phyloP scores from a whole-genome alignment of 768 basidiomycete genomes.

The Amanita rimosa region DNA sequence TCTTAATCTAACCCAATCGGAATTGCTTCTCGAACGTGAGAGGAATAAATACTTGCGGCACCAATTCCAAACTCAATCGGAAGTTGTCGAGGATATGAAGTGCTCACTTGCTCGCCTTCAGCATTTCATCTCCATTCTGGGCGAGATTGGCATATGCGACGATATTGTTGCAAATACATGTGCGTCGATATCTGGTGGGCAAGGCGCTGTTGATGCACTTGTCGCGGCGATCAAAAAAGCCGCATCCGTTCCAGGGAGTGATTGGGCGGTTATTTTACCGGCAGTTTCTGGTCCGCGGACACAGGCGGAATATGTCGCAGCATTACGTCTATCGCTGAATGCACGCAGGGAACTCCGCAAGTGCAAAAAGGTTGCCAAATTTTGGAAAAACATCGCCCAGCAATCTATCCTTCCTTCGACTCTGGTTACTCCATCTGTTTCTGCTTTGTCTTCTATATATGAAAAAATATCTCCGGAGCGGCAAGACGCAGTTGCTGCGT shows the following conservation, averaged over 20 bases:
- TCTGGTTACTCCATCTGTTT: conserved; percentile 27
- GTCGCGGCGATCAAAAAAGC: conserved; percentile 32
- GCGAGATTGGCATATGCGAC: conserved; percentile 1
- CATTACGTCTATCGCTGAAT: conserved; percentile 32
- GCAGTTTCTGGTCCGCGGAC: conserved; percentile 22
- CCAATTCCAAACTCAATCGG: background rate
- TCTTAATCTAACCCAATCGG: background rate
- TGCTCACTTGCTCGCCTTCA: background rate
- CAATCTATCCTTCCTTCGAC: conserved; percentile 13
- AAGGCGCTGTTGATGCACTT: conserved; percentile 27
- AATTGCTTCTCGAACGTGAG: conserved; percentile 1
- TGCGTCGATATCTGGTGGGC: conserved; percentile 12
- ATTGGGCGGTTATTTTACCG: conserved; percentile 32
- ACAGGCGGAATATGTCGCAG: conserved; percentile 31
- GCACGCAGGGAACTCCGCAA: conserved; percentile 31
- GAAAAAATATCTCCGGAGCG: conserved; percentile 22
- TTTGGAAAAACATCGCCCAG: conserved; percentile 33
- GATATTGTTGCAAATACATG: background rate
- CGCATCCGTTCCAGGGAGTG: conserved; percentile 22
- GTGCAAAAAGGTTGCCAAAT: conserved; percentile 30
- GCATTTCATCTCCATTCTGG: background rate
- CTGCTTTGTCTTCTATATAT: conserved; percentile 25
- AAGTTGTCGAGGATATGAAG: background rate
- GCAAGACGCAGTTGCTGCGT: conserved; percentile 27
- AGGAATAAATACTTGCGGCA: background rate